Conservation (phyloP, 2,329 filamentous ascomycete species). For the Trichoderma sp. region DNA sequence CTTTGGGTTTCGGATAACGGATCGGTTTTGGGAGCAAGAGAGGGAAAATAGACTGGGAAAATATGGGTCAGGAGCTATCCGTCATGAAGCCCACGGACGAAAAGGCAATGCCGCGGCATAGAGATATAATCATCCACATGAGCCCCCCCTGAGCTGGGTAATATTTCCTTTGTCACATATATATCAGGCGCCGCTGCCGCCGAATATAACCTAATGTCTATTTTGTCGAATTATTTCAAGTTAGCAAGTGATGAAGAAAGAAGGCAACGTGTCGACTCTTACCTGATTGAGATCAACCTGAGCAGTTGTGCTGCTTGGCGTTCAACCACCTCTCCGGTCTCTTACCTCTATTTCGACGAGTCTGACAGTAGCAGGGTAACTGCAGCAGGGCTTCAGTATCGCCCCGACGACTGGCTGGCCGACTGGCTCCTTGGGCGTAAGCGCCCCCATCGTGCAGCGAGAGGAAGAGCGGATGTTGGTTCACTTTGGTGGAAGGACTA, state of each 20-base stretch:
- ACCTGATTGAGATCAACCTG: neutral
- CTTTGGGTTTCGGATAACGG: constrained; percentile 14
- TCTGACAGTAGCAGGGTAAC: neutral
- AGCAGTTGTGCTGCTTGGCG: neutral
- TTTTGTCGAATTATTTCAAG: neutral
- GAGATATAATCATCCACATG: constrained; percentile 30
- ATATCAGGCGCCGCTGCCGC: constrained; percentile 12
- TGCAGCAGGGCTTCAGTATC: neutral
- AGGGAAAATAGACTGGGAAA: constrained; percentile 27
- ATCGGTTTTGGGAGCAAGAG: constrained; percentile 21
- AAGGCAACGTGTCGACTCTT: neutral
- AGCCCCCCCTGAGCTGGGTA: constrained; percentile 27
- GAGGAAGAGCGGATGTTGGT: neutral
- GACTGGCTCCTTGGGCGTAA: neutral
- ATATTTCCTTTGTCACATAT: constrained; percentile 24
- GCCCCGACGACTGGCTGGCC: neutral
- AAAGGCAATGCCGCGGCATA: constrained; percentile 24
- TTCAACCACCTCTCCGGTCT: no score
- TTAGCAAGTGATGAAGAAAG: constrained; percentile 5
- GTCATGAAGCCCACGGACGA: constrained; percentile 25
- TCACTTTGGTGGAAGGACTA: neutral
- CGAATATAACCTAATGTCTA: constrained; percentile 21
- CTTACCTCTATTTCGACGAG: neutral
- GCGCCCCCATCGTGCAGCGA: neutral
- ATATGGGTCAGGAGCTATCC: constrained; percentile 28